A percentile compares a stretch with the other conserved stretches of the same genome.
Conservation (phyloP, 768 basidiomycete genomes). For the Glaciozyma martinii region DNA sequence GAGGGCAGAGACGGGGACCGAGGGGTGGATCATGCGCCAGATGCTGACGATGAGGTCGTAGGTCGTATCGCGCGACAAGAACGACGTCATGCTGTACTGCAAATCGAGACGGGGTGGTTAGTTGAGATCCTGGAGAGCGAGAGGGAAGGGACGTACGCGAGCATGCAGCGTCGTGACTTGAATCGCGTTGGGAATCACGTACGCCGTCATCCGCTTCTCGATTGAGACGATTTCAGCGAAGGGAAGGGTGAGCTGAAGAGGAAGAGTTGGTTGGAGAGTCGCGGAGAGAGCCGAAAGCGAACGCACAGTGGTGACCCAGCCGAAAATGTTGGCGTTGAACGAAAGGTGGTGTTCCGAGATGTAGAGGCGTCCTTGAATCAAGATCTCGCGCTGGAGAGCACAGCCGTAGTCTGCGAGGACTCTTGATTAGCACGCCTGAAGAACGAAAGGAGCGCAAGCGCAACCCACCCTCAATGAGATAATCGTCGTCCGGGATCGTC, state of each 20-base stretch:
- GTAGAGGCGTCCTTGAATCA: slow-evolving; percentile 90
- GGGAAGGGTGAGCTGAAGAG: slow-evolving; percentile 64
- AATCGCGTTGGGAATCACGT: slow-evolving; percentile 94
- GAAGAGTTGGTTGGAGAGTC: background rate
- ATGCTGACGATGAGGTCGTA: slow-evolving; percentile 93
- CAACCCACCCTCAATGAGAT: slow-evolving; percentile 63
- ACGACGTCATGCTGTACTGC: slow-evolving; percentile 91
- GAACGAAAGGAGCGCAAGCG: background rate
- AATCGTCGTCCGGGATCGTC: slow-evolving; percentile 83
- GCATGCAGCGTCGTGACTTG: slow-evolving; percentile 67
- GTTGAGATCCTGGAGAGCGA: background rate
- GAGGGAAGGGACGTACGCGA: slow-evolving; percentile 36
- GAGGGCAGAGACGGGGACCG: slow-evolving; percentile 40
- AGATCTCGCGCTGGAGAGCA: slow-evolving; percentile 87
- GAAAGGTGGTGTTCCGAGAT: slow-evolving; percentile 99
- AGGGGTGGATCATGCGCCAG: slow-evolving; percentile 82
- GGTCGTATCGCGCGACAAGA: slow-evolving; percentile 90
- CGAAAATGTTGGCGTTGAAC: slow-evolving; percentile 98
- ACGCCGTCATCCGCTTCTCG: slow-evolving; percentile 96
- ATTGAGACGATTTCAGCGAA: slow-evolving; percentile 76
- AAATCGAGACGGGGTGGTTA: slow-evolving; percentile 30
- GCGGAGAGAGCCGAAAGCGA: background rate
- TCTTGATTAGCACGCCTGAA: background rate
- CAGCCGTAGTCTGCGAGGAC: slow-evolving; percentile 80
- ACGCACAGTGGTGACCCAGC: slow-evolving; percentile 94